Evolutionary conservation across 1,284 basidiomycete species (phyloP).

Genomic region (Athelia psychrophila): DNA sequence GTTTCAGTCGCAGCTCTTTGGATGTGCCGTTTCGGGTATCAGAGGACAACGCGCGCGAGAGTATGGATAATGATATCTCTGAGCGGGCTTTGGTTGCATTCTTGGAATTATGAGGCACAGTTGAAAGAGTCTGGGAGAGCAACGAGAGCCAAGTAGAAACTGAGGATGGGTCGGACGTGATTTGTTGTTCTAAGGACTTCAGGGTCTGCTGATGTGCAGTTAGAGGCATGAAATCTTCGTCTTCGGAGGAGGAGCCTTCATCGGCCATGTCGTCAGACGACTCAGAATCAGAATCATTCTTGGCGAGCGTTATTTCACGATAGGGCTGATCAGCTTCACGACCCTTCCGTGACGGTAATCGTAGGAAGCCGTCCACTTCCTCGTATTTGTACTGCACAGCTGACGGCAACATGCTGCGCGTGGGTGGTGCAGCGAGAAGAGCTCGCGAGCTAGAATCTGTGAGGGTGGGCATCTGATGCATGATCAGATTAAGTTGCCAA

Average conservation of each 20-base stretch:
- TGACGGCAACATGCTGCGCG: constrained; percentile 40
- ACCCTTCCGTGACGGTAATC: constrained; percentile 40
- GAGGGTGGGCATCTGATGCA: constrained; percentile 46
- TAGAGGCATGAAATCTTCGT: constrained; percentile 33
- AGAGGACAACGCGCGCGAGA: constrained; percentile 60
- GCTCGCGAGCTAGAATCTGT: constrained; percentile 53
- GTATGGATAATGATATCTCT: constrained; percentile 67
- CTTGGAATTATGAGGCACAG: constrained; percentile 57
- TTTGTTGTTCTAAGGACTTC: constrained; percentile 52
- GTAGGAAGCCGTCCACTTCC: constrained; percentile 67
- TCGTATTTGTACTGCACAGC: constrained; percentile 43
- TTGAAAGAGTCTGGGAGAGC: constrained; percentile 55
- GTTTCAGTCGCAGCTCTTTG: constrained; percentile 52
- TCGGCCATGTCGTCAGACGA: constrained; percentile 35
- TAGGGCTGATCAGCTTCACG: constrained; percentile 41
- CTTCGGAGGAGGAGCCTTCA: constrained; percentile 22
- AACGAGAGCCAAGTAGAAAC: constrained; percentile 65
- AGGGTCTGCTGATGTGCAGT: constrained; percentile 58
- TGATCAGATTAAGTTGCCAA: constrained; percentile 8
- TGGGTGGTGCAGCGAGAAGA: constrained; percentile 47
- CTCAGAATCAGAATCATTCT: constrained; percentile 38
- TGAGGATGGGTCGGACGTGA: constrained; percentile 50
- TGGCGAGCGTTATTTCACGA: constrained; percentile 42
- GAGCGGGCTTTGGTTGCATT: constrained; percentile 62
- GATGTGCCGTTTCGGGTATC: constrained; percentile 51